A percentile compares a stretch with the other conserved stretches of the same genome.
These are phyloP conservation scores for Fusarium aywerte DNA, from an alignment of 2,329 filamentous ascomycete genomes.

Conservation along the genomic window DNA sequence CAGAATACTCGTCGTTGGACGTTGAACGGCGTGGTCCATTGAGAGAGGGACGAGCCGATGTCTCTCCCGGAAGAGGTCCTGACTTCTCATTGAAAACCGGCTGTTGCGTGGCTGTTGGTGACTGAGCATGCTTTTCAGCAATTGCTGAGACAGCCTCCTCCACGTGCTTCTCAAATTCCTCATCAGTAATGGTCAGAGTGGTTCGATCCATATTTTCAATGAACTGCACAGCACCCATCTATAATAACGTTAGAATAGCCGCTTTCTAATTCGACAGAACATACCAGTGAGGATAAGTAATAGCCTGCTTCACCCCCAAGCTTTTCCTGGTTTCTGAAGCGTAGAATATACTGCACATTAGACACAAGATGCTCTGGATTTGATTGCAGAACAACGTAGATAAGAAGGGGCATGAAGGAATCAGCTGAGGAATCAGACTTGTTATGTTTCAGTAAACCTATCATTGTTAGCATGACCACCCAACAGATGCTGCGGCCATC, in stretches of 20 bases:
- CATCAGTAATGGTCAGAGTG: conserved; percentile 89
- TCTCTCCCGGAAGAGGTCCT: conserved; percentile 38
- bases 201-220: conserved; percentile 97
- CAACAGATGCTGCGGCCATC: neutral
- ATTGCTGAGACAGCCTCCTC: conserved; percentile 96
- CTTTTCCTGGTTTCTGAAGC: conserved; percentile 97
- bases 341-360: conserved; percentile 97
- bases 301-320: conserved; percentile 97
- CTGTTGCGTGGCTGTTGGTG: conserved; percentile 56
- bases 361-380: conserved; percentile 96
- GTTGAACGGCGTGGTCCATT: conserved; percentile 65
- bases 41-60: conserved; percentile 56
- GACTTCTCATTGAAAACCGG: conserved; percentile 59
- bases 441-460: conserved; percentile 87
- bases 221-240: conserved; percentile 95
- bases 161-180: conserved; percentile 96
- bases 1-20: conserved; percentile 63
- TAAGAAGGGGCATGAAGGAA: conserved; percentile 93
- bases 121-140: conserved; percentile 80
- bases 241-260: conserved; percentile 9
- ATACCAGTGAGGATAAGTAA: conserved; percentile 91
- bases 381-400: conserved; percentile 93
- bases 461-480: conserved; percentile 3
- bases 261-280: conserved; percentile 39
- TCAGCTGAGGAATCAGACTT: conserved; percentile 96